Evolutionary conservation across 2,329 filamentous ascomycete species (phyloP).

Genomic region (Davidsoniella virescens): DNA sequence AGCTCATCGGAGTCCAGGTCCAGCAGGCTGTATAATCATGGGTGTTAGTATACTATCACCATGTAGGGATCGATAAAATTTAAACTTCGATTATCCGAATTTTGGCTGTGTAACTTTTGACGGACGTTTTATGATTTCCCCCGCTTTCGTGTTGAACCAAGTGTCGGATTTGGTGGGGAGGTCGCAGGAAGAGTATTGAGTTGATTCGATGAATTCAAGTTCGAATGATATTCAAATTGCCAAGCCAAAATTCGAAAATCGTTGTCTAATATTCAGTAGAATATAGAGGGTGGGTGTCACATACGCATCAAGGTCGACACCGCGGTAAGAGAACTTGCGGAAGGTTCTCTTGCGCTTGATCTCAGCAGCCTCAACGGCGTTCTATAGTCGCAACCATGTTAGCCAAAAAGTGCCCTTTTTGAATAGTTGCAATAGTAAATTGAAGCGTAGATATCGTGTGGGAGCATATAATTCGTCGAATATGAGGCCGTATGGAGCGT

Average conservation of each 20-base stretch:
- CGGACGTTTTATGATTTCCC: too few relatives aligned
- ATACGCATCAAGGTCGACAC: slow-evolving; percentile 98
- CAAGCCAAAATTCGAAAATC: too few relatives aligned
- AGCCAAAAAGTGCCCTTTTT: slow-evolving; percentile 4
- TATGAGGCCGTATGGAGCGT: slow-evolving; percentile 14
- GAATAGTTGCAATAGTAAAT: not conserved
- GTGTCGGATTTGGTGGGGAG: not conserved
- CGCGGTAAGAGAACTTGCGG: slow-evolving; percentile 99
- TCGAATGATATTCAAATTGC: not conserved
- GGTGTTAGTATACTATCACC: too few relatives aligned
- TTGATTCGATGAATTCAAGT: not conserved
- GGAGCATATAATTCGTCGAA: slow-evolving; percentile 6
- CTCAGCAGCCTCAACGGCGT: slow-evolving; percentile 96
- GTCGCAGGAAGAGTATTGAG: not conserved
- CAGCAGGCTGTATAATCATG: slow-evolving; percentile 54
- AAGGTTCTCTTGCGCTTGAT: slow-evolving; percentile 99
- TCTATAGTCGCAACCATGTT: slow-evolving; percentile 34
- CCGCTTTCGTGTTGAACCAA: not conserved
- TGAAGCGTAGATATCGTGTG: slow-evolving; percentile 1
- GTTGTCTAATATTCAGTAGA: not conserved
- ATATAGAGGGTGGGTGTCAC: slow-evolving; percentile 23
- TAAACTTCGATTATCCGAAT: too few relatives aligned
- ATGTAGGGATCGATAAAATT: too few relatives aligned
- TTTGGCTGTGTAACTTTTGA: too few relatives aligned
- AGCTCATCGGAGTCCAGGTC: slow-evolving; percentile 98